Conservation (phyloP, 2,329 filamentous ascomycete genomes). For the Seiridium unicorne region DNA sequence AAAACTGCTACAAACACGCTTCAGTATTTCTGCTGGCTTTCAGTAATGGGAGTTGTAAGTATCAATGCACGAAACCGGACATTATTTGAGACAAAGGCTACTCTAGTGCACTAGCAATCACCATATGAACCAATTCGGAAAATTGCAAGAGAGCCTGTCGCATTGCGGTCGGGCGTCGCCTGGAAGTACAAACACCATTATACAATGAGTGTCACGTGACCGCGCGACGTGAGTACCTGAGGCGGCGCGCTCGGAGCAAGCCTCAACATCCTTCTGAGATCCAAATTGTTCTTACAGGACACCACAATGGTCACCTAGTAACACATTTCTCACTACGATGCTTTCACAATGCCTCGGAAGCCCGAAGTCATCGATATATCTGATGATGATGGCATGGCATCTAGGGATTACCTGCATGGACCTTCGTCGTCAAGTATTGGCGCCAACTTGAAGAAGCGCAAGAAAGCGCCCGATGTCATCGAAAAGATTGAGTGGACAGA, state of each 20-base stretch:
- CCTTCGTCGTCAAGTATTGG: background rate
- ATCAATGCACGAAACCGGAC: too few relatives aligned
- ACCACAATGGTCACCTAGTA: background rate
- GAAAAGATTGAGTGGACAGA: conserved; percentile 24
- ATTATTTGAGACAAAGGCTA: too few relatives aligned
- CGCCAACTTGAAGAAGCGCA: conserved; percentile 18
- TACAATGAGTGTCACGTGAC: background rate
- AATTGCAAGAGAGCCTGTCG: too few relatives aligned
- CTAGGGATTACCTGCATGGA: background rate
- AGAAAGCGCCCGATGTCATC: conserved; percentile 9
- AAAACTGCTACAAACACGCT: too few relatives aligned
- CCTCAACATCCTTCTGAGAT: too few relatives aligned
- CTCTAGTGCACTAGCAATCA: too few relatives aligned
- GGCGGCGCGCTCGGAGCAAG: background rate
- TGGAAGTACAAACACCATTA: too few relatives aligned
- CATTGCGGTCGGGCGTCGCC: too few relatives aligned
- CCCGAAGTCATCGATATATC: conserved; percentile 1
- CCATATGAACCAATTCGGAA: too few relatives aligned
- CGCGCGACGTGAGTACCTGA: background rate
- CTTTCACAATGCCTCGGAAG: background rate
- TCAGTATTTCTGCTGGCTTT: too few relatives aligned
- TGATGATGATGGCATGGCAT: background rate
- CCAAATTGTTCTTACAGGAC: background rate
- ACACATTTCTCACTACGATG: background rate
- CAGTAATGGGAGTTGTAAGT: too few relatives aligned